Conservation (phyloP, 2,329 filamentous ascomycete species). For the Spiromastix sp. region DNA sequence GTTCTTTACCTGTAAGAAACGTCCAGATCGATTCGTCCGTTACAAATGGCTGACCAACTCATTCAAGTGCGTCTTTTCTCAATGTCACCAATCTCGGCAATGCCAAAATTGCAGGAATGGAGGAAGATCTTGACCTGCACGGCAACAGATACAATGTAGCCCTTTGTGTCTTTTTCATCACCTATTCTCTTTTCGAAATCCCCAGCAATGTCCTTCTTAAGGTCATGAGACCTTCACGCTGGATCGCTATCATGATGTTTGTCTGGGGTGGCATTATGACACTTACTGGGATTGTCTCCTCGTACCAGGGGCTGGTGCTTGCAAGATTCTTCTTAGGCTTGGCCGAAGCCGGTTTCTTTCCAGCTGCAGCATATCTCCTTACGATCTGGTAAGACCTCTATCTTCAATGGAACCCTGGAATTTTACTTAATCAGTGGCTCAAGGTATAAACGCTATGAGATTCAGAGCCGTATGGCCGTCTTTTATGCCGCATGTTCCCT, state of each 20-base stretch:
- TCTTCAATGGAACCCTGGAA: too few species aligned
- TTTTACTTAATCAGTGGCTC: too few species aligned
- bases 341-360: conserved; percentile 47
- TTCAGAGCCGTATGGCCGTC: conserved; percentile 15
- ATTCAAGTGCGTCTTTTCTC: too few species aligned
- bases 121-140: conserved; percentile 16
- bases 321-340: conserved; percentile 38
- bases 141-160: conserved; percentile 39
- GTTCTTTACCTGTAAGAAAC: too few species aligned
- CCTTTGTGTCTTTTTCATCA: conserved; percentile 35
- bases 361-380: conserved; percentile 13
- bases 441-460: conserved; percentile 16
- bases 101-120: conserved; percentile 20
- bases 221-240: conserved; percentile 38
- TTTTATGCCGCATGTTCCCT: conserved; percentile 17
- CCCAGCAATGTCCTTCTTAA: conserved; percentile 32
- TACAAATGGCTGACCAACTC: too few species aligned
- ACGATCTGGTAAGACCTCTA: too few species aligned
- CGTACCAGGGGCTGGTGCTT: conserved; percentile 39
- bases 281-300: conserved; percentile 40
- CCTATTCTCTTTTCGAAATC: conserved; percentile 29
- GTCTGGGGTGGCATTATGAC: conserved; percentile 17
- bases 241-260: conserved; percentile 41
- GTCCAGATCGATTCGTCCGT: too few species aligned
- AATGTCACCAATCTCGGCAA: conserved; percentile 20